Evolutionary conservation across 805 yeast species (phyloP).

Genomic region (Kuraishia floccosa): DNA sequence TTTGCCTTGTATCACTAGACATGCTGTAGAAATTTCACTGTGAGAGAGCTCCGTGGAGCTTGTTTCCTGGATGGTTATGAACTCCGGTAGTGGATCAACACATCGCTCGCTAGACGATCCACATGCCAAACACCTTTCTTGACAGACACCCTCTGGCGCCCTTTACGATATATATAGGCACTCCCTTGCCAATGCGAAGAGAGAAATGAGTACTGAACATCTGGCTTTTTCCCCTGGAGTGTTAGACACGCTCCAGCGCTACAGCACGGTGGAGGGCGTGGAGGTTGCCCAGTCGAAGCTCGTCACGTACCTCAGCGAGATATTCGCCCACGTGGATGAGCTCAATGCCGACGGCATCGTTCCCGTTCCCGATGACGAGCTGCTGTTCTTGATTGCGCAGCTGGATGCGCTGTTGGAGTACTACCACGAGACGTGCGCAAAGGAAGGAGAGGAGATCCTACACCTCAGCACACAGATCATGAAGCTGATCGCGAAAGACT

Average conservation of each 20-base stretch:
- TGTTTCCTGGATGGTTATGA: too few species aligned
- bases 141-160: too few species aligned
- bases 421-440: slow-evolving; percentile 7
- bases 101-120: too few species aligned
- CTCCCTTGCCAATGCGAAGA: too few species aligned
- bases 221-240: too few species aligned
- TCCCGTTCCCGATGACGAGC: slow-evolving; percentile 7
- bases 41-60: too few species aligned
- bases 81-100: too few species aligned
- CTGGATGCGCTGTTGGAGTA: slow-evolving; percentile 11
- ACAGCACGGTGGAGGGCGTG: slow-evolving; percentile 7
- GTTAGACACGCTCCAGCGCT: background rate
- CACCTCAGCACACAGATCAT: slow-evolving; percentile 13
- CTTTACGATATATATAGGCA: too few species aligned
- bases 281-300: slow-evolving; percentile 6
- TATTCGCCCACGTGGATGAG: slow-evolving; percentile 5
- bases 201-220: too few species aligned
- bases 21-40: too few species aligned
- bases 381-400: slow-evolving; percentile 11
- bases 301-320: slow-evolving; percentile 8
- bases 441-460: slow-evolving; percentile 10
- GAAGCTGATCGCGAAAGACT: slow-evolving; percentile 12
- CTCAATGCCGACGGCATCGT: background rate
- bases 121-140: too few species aligned
- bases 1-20: too few species aligned